Conservation (phyloP, 129 eudicot species). For the Erigeron canadensis region DNA sequence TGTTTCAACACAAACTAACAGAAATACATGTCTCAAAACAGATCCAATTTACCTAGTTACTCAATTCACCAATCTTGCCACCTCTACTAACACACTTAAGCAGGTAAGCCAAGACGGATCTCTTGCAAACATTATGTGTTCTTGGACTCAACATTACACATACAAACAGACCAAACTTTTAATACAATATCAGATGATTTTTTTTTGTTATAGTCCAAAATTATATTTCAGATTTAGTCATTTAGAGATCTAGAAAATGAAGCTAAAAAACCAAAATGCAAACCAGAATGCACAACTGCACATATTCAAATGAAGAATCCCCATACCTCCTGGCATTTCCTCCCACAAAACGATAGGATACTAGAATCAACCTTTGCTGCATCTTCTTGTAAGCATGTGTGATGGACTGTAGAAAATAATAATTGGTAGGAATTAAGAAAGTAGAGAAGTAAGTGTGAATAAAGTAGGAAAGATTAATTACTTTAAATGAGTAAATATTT, state of each 20-base stretch:
- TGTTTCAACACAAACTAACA: too few relatives aligned
- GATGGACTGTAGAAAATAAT: conserved; percentile 57
- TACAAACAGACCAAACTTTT: neutral
- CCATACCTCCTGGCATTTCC: conserved; percentile 72
- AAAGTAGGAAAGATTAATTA: neutral
- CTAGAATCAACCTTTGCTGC: conserved; percentile 29
- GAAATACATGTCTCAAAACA: too few relatives aligned
- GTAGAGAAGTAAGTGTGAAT: neutral
- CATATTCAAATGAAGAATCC: neutral
- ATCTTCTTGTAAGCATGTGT: conserved; percentile 41
- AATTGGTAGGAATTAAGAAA: conserved; percentile 12
- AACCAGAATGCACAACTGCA: neutral
- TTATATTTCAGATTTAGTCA: neutral
- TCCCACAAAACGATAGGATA: conserved; percentile 61
- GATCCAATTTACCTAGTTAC: too few relatives aligned
- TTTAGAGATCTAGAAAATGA: too few relatives aligned
- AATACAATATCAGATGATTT: neutral
- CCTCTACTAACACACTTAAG: too few relatives aligned
- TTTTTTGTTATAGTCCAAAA: neutral
- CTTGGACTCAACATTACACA: neutral
- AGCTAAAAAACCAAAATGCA: neutral
- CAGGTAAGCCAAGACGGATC: neutral
- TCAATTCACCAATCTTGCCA: too few relatives aligned
- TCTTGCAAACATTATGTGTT: neutral
- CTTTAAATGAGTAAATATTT: conserved; percentile 3